Base-by-base conservation (phyloP, 73 alveolate species). In the Symbiodinium pilosum region DNA sequence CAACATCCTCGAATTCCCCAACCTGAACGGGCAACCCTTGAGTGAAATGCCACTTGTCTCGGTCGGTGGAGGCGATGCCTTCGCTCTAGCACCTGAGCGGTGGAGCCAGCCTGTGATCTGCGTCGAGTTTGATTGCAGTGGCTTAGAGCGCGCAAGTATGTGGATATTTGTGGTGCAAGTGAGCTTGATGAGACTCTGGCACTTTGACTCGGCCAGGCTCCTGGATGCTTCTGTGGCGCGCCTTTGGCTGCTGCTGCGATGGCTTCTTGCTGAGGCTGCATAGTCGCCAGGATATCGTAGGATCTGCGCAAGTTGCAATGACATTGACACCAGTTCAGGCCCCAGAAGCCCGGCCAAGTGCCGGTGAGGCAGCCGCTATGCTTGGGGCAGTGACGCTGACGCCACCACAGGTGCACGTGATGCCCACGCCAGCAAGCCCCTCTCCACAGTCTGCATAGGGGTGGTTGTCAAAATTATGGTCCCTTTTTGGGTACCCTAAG, bases 301-400 rank as follows among this genome's bases (percentile, higher is more conserved):
- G n/a, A n/a, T n/a, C n/a, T n/a, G n/a, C n/a, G n/a, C n/a, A n/a
- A n/a, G n/a, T n/a, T n/a, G n/a, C n/a, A n/a, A n/a, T 5, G 36
- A n/a, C 8, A n/a, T n/a, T n/a, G n/a, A n/a, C n/a, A n/a, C n/a
- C n/a, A n/a, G n/a, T 0, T 11, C 71, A 88, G 95, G 95, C 95
- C 30, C 95, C 95, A 18, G 95, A 88, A n/a, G 95, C 41, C 68
- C 68, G 95, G 73, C 95, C 95, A 30, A 56, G 95, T 30, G 95
- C 95, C 30, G 86, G 95, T 24, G 95, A 88, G 86, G 95, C 95
- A 2, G 95, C 95, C 42, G 95, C 95, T 1, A 85, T 88, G 71
- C 83, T 88, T 38, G 95, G 95, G 24, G 86, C 95, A 6, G 43
- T 59, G 71, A 16, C 68, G 36, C 41, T 88, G 71, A 88, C 95